Base-by-base conservation (phyloP, 1,284 basidiomycete species). In the Microbotryum saponariae region DNA sequence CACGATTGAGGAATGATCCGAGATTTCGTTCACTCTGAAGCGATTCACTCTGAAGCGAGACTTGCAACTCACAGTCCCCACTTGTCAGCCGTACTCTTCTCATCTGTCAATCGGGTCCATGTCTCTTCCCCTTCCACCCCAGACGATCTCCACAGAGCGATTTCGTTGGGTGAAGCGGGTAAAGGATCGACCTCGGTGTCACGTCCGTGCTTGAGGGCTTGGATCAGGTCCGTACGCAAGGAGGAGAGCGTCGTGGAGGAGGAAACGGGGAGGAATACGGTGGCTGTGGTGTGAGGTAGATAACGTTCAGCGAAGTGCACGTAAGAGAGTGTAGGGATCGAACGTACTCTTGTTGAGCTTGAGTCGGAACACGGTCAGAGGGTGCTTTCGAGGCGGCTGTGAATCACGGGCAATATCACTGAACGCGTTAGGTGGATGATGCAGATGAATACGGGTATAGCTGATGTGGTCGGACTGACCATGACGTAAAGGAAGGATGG, bases 51-150 rank as follows among this genome's bases (percentile, higher is more conserved):
- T 42, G 4, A 23, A 44, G 46, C 10, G 20, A 12, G 16, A 51
- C 16, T 7, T 16, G 20, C 23, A 46, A 59, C 60, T 53, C 50
- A 66, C 65, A 66, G 51, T 50, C 61, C 65, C 54, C 60, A 61
- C 51, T 64, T 66, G 45, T 59, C 65, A 16, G 58, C 62, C 4
- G 54, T 53, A 33, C 54, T 60, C 47, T 60, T 64, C 45, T 64
- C 62, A 18, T 66, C 65, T 12, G 52, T 49, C 27, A 66, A 31
- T 46, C 51, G 51, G 18, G 59, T 47, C 65, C 65, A 66, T 60
- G 8, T 63, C 59, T 23, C 54, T 6, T 53, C 61, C 7, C 27
- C 57, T 12, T 50, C 53, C 31, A 25, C 29, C 18, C 29, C 20
- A 5, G 58, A 12, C 2, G 54, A 47, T 12, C 60, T 37, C 63